Evolutionary conservation across 140 eudicot species (phyloP).

Genomic region (Erigeron philadelphicus): DNA sequence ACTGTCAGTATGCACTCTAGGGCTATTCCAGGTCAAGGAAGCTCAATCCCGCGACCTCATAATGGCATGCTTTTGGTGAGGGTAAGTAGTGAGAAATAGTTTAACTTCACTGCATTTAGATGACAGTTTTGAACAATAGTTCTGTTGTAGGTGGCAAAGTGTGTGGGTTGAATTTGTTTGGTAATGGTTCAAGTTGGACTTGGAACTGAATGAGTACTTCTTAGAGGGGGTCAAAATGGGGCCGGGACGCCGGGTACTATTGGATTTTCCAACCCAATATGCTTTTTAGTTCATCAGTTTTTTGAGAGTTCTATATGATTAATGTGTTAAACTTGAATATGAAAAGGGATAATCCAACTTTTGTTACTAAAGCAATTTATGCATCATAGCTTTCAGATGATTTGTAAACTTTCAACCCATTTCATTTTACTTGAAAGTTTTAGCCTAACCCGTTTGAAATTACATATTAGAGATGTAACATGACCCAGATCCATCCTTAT

Average conservation of each 20-base stretch:
- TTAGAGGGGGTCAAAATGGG: neutral
- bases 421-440: neutral
- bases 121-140: neutral
- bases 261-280: neutral
- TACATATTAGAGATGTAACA: neutral
- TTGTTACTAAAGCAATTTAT: neutral
- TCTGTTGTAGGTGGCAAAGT: neutral
- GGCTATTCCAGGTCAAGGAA: conserved; percentile 42
- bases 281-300: neutral
- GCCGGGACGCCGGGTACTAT: no score
- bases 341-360: neutral
- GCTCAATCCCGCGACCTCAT: conserved; percentile 47
- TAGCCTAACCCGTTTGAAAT: neutral
- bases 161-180: neutral
- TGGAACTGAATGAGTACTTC: neutral
- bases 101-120: neutral
- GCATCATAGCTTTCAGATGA: neutral
- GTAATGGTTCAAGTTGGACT: neutral
- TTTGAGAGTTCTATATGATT: neutral
- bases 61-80: conserved; percentile 53
- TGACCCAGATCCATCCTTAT: neutral
- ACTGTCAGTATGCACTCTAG: conserved; percentile 47
- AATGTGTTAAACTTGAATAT: neutral
- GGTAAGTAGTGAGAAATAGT: conserved; percentile 33
- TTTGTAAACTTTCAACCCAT: neutral